Conservation (phyloP, 306 rosid genomes). For the Medicago lupulina region DNA sequence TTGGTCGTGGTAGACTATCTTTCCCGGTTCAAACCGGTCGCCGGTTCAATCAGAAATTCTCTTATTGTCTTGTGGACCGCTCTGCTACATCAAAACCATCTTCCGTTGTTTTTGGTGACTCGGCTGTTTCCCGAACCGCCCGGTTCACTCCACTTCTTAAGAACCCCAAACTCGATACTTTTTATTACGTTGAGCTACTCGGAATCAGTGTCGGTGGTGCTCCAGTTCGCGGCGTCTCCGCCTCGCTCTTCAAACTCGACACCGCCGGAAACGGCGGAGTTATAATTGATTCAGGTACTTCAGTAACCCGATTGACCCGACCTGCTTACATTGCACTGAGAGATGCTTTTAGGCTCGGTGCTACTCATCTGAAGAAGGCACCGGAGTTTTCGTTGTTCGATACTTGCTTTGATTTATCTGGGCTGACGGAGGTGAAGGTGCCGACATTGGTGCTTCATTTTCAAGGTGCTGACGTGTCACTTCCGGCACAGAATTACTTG, state of each 20-base stretch:
- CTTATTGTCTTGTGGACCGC: conserved; percentile 92
- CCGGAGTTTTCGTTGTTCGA: conserved; percentile 89
- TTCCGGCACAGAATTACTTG: conserved; percentile 84
- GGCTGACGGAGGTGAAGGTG: conserved; percentile 74
- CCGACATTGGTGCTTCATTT: conserved; percentile 91
- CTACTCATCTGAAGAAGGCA: conserved; percentile 62
- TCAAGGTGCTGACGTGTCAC: conserved; percentile 72
- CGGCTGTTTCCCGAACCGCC: conserved; percentile 80
- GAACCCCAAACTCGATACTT: conserved; percentile 83
- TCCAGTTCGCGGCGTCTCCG: conserved; percentile 64
- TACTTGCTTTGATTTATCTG: conserved; percentile 86
- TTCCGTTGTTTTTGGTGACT: conserved; percentile 72
- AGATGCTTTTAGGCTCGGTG: conserved; percentile 71
- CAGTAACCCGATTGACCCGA: conserved; percentile 81
- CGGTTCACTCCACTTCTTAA: conserved; percentile 73
- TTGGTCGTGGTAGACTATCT: conserved; percentile 80
- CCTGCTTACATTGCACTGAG: conserved; percentile 73
- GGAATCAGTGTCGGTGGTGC: conserved; percentile 85
- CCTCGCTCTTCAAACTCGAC: conserved; percentile 70
- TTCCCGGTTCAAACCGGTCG: conserved; percentile 78
- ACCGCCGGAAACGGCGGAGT: conserved; percentile 83
- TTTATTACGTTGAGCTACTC: conserved; percentile 78
- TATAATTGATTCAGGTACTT: conserved; percentile 87
- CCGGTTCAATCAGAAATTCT: conserved; percentile 77
- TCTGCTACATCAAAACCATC: conserved; percentile 81